Conservation (phyloP, 164 flowering plant species). For the Umbilicus rupestris region DNA sequence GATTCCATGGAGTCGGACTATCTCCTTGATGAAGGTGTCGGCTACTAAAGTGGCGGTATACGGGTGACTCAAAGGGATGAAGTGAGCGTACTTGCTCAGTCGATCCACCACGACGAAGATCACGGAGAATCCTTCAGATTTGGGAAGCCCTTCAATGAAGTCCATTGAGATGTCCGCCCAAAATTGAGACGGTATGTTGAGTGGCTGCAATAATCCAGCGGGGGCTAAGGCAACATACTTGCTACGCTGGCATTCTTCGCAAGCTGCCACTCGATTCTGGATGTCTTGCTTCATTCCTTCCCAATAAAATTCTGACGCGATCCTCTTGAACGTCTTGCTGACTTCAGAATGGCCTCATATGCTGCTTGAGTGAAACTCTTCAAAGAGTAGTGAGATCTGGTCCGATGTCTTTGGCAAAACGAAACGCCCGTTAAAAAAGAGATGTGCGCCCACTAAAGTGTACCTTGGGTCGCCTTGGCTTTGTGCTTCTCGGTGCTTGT, state of each 20-base stretch:
- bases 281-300: not conserved
- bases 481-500: too few species aligned
- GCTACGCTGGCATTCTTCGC: not conserved
- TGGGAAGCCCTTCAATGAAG: conserved; percentile 3
- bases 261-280: not conserved
- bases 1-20: too few species aligned
- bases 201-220: not conserved
- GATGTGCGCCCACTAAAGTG: too few species aligned
- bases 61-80: not conserved
- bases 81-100: not conserved
- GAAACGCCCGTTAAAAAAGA: too few species aligned
- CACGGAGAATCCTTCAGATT: not conserved
- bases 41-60: not conserved
- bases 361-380: not conserved
- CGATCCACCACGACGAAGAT: not conserved
- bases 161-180: not conserved
- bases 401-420: too few species aligned
- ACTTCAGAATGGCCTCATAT: not conserved
- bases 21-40: not conserved
- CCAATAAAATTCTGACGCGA: not conserved
- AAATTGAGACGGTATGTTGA: not conserved
- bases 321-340: not conserved
- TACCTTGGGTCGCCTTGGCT: too few species aligned
- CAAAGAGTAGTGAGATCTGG: too few species aligned
- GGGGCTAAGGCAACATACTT: too few species aligned